These are phyloP conservation scores for Boletus rubroflammeus DNA, from an alignment of 768 basidiomycete species.

Conservation along the genomic window DNA sequence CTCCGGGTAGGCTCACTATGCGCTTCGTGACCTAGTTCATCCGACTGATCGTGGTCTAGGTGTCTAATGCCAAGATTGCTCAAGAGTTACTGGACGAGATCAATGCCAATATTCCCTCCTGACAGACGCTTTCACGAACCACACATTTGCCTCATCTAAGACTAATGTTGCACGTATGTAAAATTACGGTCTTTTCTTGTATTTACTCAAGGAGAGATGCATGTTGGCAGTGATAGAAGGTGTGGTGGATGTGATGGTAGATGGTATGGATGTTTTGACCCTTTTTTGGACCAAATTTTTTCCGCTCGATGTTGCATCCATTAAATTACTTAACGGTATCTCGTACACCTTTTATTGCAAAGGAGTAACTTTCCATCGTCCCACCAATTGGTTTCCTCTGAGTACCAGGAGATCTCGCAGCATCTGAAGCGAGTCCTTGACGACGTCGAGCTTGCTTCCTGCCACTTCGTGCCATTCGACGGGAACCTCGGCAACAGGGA, in stretches of 20 bases:
- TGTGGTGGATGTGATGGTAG: slow-evolving; percentile 15
- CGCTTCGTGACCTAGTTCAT: not conserved
- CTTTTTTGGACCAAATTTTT: slow-evolving; percentile 9
- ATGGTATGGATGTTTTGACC: slow-evolving; percentile 8
- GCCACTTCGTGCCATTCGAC: slow-evolving; percentile 93
- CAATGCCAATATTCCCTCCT: slow-evolving; percentile 40
- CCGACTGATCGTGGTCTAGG: slow-evolving; percentile 35
- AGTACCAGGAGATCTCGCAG: slow-evolving; percentile 81
- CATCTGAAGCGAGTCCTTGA: slow-evolving; percentile 87
- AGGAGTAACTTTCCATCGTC: slow-evolving; percentile 60
- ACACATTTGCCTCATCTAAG: slow-evolving; percentile 29
- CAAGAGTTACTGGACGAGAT: slow-evolving; percentile 60
- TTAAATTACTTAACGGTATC: slow-evolving; percentile 25
- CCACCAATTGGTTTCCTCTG: slow-evolving; percentile 73
- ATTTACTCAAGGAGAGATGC: slow-evolving; percentile 25
- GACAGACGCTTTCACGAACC: slow-evolving; percentile 22
- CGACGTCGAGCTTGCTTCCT: slow-evolving; percentile 87
- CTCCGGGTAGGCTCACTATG: slow-evolving; percentile 50
- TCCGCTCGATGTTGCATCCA: slow-evolving; percentile 13
- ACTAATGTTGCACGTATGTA: slow-evolving; percentile 34
- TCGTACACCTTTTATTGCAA: slow-evolving; percentile 22
- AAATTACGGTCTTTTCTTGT: slow-evolving; percentile 29
- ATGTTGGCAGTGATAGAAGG: slow-evolving; percentile 23
- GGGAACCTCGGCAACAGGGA: slow-evolving; percentile 83
- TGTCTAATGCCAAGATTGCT: slow-evolving; percentile 67